Base-by-base conservation (phyloP, 2,329 filamentous ascomycete species). In the Penicillium griseofulvum region DNA sequence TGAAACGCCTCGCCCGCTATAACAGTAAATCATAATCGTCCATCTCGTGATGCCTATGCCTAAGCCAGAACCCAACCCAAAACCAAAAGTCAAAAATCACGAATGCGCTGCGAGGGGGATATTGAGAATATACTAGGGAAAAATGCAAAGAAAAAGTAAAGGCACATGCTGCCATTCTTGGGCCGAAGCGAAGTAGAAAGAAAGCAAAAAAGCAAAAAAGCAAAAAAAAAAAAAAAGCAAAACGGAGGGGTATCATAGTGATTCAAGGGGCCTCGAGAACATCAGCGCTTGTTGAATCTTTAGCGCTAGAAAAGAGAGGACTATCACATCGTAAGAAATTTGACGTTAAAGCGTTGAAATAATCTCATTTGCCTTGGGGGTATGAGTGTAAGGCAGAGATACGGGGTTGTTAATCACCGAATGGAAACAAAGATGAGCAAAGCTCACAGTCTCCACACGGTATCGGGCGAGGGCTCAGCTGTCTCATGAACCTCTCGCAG, bases 401-500 rank as follows among this genome's bases (percentile, higher is more conserved):
- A 34, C 19, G 7, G 2, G 26, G 11, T 39, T 37, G n/a, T 17
- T 16, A 26, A 33, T 33, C 17, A 31, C n/a, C 14, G 17, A 24
- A 24, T 44, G 11, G 16, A 24, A 22, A 42, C 54, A 33, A 57
- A 51, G 46, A 45, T 4, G 29, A 29, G 36, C 28, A 48, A n/a
- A 26, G 22, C 41, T 69, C 65, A 76, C 41, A 76, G 67, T 52
- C 68, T 71, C 74, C 74, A 76, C 36, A 63, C 58, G 24, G 69
- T 62, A 24, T 71, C 67, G 22, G 67, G 59, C 16, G 68, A 62
- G 53, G 57, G 59, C 47, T 72, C 68, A 9, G 60, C 38, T 45
- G 56, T 61, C 38, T 76, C 68, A 33, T 66, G 61, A 44, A 74
- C 70, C 12, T 74, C 76, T 26, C 74, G 70, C 29, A 88, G 76